These are phyloP conservation scores for Candida hispaniensis DNA, from an alignment of 805 yeast genomes.

Conservation along the genomic window DNA sequence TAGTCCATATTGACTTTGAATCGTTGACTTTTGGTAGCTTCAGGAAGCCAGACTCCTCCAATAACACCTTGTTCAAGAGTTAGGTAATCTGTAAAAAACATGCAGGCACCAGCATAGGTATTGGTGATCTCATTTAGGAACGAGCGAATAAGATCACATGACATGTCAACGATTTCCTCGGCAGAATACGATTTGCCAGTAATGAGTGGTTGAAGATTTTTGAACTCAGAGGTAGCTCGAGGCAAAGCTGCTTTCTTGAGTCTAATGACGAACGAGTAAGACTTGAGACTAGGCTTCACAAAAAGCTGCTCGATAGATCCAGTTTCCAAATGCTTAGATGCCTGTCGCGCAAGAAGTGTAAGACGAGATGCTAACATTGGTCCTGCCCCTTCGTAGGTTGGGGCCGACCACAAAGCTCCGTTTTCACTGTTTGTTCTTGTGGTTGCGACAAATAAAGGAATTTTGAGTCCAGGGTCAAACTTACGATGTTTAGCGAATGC, in stretches of 20 bases:
- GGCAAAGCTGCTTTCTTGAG: conserved; percentile 37
- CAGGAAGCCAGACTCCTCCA: conserved; percentile 74
- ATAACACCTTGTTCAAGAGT: conserved; percentile 39
- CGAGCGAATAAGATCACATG: conserved; percentile 51
- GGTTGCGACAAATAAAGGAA: conserved; percentile 66
- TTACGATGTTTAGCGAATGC: conserved; percentile 60
- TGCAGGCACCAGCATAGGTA: conserved; percentile 54
- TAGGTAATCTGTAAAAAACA: conserved; percentile 55
- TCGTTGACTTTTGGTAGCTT: conserved; percentile 45
- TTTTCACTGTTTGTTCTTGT: conserved; percentile 43
- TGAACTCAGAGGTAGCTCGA: conserved; percentile 30
- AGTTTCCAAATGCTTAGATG: conserved; percentile 48
- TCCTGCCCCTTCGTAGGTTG: conserved; percentile 36
- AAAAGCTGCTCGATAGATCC: no score
- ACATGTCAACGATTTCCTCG: conserved; percentile 33
- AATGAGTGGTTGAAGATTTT: conserved; percentile 31
- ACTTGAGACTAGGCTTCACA: conserved; percentile 71
- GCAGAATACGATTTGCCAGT: conserved; percentile 31
- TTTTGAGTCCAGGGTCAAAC: conserved; percentile 69
- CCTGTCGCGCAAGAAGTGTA: conserved; percentile 77
- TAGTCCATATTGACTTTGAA: conserved; percentile 74
- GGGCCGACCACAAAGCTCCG: conserved; percentile 73
- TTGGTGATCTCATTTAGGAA: conserved; percentile 50
- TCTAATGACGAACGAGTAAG: conserved; percentile 70
- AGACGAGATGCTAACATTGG: conserved; percentile 78